phyloP scores from a whole-genome alignment of 352 stramenopile species.

The Pythium scleroteichum region DNA sequence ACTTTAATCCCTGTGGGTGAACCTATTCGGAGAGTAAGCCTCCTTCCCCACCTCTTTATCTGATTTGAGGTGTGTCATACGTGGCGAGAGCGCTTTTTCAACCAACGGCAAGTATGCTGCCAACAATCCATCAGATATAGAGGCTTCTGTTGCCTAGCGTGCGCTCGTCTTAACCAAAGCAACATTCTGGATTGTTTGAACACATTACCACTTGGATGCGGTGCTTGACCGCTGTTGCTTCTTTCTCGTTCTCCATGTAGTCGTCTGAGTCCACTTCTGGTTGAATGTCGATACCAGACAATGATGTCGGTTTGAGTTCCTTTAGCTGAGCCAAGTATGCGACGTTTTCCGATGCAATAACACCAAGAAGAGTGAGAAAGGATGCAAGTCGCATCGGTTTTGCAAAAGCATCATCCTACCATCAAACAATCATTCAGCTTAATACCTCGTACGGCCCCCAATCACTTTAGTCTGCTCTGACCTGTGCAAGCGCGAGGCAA shows the following conservation, averaged over 20 bases:
- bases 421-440: neutral
- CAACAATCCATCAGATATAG: constrained; percentile 25
- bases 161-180: neutral
- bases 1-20: constrained; percentile 5
- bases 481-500: constrained; percentile 22
- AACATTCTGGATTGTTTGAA: neutral
- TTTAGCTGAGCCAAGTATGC: constrained; percentile 4
- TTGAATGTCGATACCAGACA: neutral
- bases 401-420: constrained; percentile 26
- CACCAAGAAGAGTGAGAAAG: constrained; percentile 24
- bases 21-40: neutral
- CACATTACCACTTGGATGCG: constrained; percentile 11
- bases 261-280: constrained; percentile 10
- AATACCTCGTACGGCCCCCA: too few relatives aligned
- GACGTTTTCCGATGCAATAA: constrained; percentile 24
- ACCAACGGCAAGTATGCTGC: constrained; percentile 29
- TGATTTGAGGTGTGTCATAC: constrained; percentile 4
- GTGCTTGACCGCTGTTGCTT: constrained; percentile 13
- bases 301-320: neutral
- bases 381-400: neutral
- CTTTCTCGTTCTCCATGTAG: constrained; percentile 27
- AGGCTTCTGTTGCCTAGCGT: constrained; percentile 23
- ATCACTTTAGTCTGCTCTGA: constrained; percentile 1
- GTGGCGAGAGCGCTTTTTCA: constrained; percentile 9
- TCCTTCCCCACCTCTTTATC: neutral